Base-by-base conservation (phyloP, 805 yeast genomes). In the Zygoascus bituminiphila region DNA sequence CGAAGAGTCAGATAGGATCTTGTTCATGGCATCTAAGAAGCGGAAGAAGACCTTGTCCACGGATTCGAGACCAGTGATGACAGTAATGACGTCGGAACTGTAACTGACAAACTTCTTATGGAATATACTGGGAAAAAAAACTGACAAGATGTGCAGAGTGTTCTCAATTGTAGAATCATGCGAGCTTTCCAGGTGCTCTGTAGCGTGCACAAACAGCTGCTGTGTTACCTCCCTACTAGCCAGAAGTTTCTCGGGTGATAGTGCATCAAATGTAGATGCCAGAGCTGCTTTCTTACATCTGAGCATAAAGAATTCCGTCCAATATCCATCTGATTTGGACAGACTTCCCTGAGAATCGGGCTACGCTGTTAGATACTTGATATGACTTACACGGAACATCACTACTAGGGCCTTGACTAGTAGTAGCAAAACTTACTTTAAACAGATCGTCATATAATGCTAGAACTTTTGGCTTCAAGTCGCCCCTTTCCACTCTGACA, bases 11-110 rank as follows among this genome's bases (percentile, higher is more conserved):
- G 65, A 55, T 7, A 65, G 51, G 15, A 41, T 23, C 20, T 47
- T 48, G 44, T 57, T 57, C 10, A 67, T 46, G 17, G 54, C 51
- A 6, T 55, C 52, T 6, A 67, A 57, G 22, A 68, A 54, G 17
- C 55, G 57, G 45, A 56, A 57, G 36, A 69, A 58, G 20, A 54
- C 48, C 23, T 42, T 44, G 35, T 65, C 68, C 14, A 67, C 63
- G 9, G 51, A 48, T 20, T 64, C 66, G 15, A 67, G 50, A 2
- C 73, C 72, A 1, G 68, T 64, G 12, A 69, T 51, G 3, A 63
- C 58, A 2, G 61, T 35, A 17, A 68, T 62, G 3, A 58, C 50
- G 17, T 65, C 69, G 0, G 65, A 45, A 20, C 61, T 55, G 33
- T 51, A 54, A 45, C 56, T 56, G 7, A 64, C 50, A 39, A 64